Conservation (phyloP, 2,329 filamentous ascomycete species). For the Aspergillus felis region DNA sequence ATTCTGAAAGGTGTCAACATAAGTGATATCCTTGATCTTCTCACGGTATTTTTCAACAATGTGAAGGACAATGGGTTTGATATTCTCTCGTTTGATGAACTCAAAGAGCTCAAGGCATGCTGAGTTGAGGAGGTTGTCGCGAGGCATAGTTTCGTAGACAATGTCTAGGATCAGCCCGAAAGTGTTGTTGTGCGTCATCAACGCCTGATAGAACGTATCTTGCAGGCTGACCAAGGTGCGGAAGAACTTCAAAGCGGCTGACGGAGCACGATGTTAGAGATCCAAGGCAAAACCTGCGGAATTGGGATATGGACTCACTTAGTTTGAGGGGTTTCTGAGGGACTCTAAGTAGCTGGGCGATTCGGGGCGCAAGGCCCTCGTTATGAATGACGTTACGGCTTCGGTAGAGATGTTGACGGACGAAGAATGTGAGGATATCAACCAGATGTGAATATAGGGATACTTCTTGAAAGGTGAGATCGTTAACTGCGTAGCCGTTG, state of each 20-base stretch:
- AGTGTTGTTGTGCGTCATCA: constrained; percentile 75
- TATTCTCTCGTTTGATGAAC: constrained; percentile 75
- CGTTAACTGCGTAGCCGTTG: constrained; percentile 50
- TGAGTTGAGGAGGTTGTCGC: constrained; percentile 90
- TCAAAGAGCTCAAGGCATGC: constrained; percentile 93
- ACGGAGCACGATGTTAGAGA: constrained; percentile 2
- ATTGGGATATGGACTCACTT: constrained; percentile 52
- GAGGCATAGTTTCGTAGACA: constrained; percentile 77
- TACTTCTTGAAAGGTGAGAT: constrained; percentile 76
- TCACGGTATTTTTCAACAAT: constrained; percentile 81
- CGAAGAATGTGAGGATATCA: constrained; percentile 90
- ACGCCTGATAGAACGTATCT: constrained; percentile 85
- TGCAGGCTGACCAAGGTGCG: constrained; percentile 78
- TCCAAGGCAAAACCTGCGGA: background rate
- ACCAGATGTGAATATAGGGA: constrained; percentile 89
- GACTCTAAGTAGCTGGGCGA: constrained; percentile 76
- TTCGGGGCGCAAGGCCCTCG: constrained; percentile 71
- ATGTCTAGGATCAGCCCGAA: constrained; percentile 83
- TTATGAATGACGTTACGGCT: constrained; percentile 84
- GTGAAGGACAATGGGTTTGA: constrained; percentile 78
- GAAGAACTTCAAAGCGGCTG: constrained; percentile 90
- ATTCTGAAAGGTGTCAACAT: constrained; percentile 78
- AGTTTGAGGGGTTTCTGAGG: constrained; percentile 91
- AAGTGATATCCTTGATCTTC: constrained; percentile 69
- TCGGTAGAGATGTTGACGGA: constrained; percentile 79